phyloP scores from a whole-genome alignment of 345 rosid genomes.

The Geranium brycei region DNA sequence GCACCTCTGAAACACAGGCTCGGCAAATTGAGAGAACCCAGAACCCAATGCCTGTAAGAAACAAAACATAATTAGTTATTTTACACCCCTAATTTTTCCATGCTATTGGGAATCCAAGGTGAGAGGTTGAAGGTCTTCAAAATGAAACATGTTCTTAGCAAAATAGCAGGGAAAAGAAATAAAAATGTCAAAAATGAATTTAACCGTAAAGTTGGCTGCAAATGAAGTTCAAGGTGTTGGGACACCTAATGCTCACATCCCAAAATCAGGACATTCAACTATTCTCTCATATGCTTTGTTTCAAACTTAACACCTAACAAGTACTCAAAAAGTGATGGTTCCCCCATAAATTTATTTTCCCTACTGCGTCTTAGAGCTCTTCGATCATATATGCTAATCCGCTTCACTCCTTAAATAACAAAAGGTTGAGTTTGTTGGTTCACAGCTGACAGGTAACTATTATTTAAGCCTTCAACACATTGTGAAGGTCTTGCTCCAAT shows the following conservation, averaged over 20 bases:
- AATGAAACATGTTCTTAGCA: neutral
- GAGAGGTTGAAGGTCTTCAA: too few species aligned
- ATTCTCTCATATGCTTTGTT: neutral
- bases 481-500: neutral
- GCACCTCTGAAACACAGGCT: constrained; percentile 91
- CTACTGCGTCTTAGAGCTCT: neutral
- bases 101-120: neutral
- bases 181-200: neutral
- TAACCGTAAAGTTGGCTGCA: too few species aligned
- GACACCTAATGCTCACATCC: neutral
- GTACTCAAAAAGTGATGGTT: neutral
- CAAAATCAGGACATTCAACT: neutral
- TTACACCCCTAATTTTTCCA: neutral
- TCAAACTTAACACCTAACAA: neutral
- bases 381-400: neutral
- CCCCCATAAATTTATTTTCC: neutral
- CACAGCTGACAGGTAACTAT: neutral
- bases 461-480: neutral
- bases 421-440: neutral
- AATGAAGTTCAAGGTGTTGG: neutral
- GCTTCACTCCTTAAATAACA: neutral
- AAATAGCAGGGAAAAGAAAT: neutral
- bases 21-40: constrained; percentile 86
- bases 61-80: neutral
- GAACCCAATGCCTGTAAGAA: constrained; percentile 75